These are phyloP conservation scores for Claviceps sp. DNA, from an alignment of 2,329 filamentous ascomycete genomes.

Conservation along the genomic window DNA sequence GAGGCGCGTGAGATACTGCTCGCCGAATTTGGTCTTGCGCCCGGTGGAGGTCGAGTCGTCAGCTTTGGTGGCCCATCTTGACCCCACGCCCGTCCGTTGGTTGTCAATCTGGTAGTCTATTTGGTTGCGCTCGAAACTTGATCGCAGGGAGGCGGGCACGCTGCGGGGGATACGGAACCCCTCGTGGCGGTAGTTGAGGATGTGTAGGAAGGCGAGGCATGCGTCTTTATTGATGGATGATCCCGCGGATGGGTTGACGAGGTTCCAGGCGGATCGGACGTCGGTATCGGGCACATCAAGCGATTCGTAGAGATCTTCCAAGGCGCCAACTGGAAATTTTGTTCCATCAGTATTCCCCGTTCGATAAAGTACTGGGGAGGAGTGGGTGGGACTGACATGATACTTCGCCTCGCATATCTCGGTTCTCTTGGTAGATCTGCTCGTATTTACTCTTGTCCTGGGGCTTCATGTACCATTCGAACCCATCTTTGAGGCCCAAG, in stretches of 20 bases:
- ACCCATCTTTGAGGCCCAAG: conserved; percentile 81
- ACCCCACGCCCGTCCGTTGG: conserved; percentile 46
- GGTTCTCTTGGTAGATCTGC: conserved; percentile 88
- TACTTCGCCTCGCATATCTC: conserved; percentile 74
- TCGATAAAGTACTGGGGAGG: no score
- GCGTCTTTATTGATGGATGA: conserved; percentile 88
- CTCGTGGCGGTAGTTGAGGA: conserved; percentile 90
- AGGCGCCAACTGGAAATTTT: conserved; percentile 47
- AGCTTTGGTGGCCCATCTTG: conserved; percentile 65
- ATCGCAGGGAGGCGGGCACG: conserved; percentile 79
- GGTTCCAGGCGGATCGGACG: conserved; percentile 86
- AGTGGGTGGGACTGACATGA: conserved; percentile 41
- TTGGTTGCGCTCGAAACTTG: conserved; percentile 87
- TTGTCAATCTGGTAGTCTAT: conserved; percentile 93
- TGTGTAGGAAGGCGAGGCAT: conserved; percentile 85
- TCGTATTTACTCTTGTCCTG: conserved; percentile 87
- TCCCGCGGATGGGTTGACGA: conserved; percentile 81
- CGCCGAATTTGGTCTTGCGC: conserved; percentile 92
- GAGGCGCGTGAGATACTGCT: conserved; percentile 85
- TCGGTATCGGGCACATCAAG: conserved; percentile 65
- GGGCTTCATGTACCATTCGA: conserved; percentile 99
- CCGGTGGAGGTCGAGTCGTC: conserved; percentile 74
- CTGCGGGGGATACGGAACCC: conserved; percentile 86
- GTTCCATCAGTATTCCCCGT: not conserved
- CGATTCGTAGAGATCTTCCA: conserved; percentile 74